Base-by-base conservation (phyloP, 495 filamentous ascomycete genomes). In the Hapsidospora chrysogenum region DNA sequence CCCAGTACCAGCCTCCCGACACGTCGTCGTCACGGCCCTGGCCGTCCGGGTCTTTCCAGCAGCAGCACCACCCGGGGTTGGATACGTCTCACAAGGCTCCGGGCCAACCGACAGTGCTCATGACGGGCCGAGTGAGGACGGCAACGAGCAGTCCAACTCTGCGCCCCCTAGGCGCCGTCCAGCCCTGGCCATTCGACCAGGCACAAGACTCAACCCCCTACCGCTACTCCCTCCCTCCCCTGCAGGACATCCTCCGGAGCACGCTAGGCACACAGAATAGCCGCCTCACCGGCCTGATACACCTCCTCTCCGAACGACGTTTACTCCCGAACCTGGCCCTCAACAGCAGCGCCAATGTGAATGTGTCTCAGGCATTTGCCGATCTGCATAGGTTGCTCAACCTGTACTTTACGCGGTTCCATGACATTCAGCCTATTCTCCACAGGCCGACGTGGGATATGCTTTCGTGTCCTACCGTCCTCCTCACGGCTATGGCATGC, bases 351-450 rank as follows among this genome's bases (percentile, higher is more conserved):
- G 11, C 18, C 3, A 13, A 35, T 23, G 13, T 7, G 3, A 35
- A 35, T 22, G 17, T 22, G 10, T 5, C 18, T 5, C 33, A 35
- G 11, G 33, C 18, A 22, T 18, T 22, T 35, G 33, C 9, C 5
- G 17, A 20, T 4, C 16, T 53, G 23, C 44, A 52, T 23, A 35
- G 33, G 9, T 49, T 53, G 26, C 39, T 53, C 22, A 45, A 39
- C 8, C 33, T 53, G 7, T 53, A 53, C 31, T 53, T 53, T 29
- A 37, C 54, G 16, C 27, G 48, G 14, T 54, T 54, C 30, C 51
- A 54, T 30, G 28, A 39, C n/a, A 54, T 52, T 18, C 34, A 54
- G 23, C 51, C 51, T 16, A 41, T 54, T 41, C 48, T 54, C 21
- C 51, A 54, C 31, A 36, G 27, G 15, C 51, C 51, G 18, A 54